Evolutionary conservation across 179 eudicot species (phyloP), one percentile per base, ranked within the genome.

Genomic region (Sideroxylon spinosum): DNA sequence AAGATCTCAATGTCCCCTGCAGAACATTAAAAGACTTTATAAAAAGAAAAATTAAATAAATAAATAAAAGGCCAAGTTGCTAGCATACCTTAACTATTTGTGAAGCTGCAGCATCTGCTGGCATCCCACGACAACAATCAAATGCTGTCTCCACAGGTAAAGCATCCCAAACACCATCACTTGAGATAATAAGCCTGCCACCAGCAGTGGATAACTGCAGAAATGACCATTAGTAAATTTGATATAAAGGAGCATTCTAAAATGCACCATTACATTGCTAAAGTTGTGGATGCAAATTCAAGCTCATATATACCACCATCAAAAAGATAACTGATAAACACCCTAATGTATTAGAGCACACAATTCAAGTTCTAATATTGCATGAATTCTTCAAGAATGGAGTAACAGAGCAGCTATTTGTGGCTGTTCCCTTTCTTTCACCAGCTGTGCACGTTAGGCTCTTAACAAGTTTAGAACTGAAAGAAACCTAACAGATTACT

Each of bases 141-240:
- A 89, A 82, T 78, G 97, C 97, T 52, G 86, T 32, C 82, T 95
- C 99, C 26, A 92, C 91, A 85, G 92, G 84, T 86, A 95, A 75
- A 73, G 94, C 95, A 88, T 95, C 99, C 99, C 99, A 95, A 79
- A 95, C 99, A 71, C 99, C 99, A 77, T 95, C 99, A 73, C 99
- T 95, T 59, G 94, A 87, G 66, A 95, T 75, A 67, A 95, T 85
- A 68, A 95, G 90, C 84, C 98, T 87, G 29, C 98, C 98, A 85
- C 99, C 99, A 81, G 87, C 82, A 81, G 88, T 84, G 9, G 99
- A 88, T 84, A 95, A 77, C 99, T 95, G 94, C 82, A 84, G 32
- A 83, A 68, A 57, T 37, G 68, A 7, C 16, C 67, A 74, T 22
- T 22, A 28, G n/a, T 63, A 32, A 59, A 79, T 44, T 22, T 37